Percentiles rank a stretch among this genome's conserved stretches.
These are phyloP conservation scores for Boletellus sp. DNA, from an alignment of 768 basidiomycete genomes.

Conservation along the genomic window DNA sequence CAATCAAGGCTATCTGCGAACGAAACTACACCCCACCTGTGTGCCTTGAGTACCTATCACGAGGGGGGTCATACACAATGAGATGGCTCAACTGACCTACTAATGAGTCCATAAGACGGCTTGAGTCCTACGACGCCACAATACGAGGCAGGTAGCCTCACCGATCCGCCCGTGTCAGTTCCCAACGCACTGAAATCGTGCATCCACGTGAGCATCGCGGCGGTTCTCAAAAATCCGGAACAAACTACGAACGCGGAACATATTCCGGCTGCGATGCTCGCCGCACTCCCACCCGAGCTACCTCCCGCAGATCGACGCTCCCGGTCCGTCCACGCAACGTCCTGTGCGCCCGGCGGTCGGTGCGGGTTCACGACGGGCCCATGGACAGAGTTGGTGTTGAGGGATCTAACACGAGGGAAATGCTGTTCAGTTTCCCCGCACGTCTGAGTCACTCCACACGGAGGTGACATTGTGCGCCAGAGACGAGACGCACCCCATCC, in stretches of 20 bases:
- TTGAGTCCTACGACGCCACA: constrained; percentile 91
- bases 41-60: constrained; percentile 5
- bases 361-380: constrained; percentile 82
- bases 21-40: constrained; percentile 84
- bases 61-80: background rate
- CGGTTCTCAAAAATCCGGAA: background rate
- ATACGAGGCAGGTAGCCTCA: constrained; percentile 89
- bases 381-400: constrained; percentile 69
- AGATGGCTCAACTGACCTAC: constrained; percentile 50
- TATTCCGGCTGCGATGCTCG: constrained; percentile 82
- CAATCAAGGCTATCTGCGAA: constrained; percentile 96
- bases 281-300: constrained; percentile 93
- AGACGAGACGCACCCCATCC: constrained; percentile 76
- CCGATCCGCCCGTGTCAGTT: constrained; percentile 95
- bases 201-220: background rate
- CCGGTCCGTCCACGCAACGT: constrained; percentile 22
- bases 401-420: constrained; percentile 46
- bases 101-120: constrained; percentile 90
- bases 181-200: constrained; percentile 58
- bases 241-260: constrained; percentile 68
- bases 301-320: constrained; percentile 77
- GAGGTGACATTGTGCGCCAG: background rate
- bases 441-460: no score
- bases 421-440: background rate
- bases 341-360: constrained; percentile 20